phyloP scores from a whole-genome alignment of 148 eudicot genomes.

The Fagopyrum tataricum region DNA sequence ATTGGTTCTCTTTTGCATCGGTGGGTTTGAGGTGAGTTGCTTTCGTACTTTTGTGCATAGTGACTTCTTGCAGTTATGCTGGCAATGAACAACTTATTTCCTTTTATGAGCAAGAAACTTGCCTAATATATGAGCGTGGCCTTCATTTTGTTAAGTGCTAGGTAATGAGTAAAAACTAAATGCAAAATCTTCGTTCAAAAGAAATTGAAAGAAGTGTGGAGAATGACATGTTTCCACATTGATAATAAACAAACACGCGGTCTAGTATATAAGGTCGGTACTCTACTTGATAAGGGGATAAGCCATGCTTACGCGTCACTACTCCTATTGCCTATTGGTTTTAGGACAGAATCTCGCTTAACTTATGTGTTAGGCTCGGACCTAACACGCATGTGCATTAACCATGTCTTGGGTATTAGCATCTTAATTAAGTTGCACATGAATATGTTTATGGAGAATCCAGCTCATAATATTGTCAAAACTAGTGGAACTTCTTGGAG shows the following conservation, averaged over 20 bases:
- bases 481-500: neutral
- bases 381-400: neutral
- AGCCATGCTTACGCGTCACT: too few relatives aligned
- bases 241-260: too few relatives aligned
- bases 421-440: neutral
- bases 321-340: too few relatives aligned
- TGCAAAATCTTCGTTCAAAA: neutral
- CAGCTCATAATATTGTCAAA: neutral
- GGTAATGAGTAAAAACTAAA: neutral
- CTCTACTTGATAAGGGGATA: too few relatives aligned
- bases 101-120: neutral
- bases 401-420: neutral
- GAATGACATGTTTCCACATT: too few relatives aligned
- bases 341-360: too few relatives aligned
- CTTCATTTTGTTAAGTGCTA: neutral
- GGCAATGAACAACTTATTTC: neutral
- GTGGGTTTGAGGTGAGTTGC: slow-evolving; percentile 81
- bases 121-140: neutral
- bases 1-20: slow-evolving; percentile 90
- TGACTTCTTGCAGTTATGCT: neutral
- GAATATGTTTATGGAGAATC: neutral
- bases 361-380: too few relatives aligned
- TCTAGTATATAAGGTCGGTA: too few relatives aligned
- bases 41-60: neutral
- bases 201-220: neutral